Conservation (phyloP, 495 filamentous ascomycete species). For the Penicillium silybi region DNA sequence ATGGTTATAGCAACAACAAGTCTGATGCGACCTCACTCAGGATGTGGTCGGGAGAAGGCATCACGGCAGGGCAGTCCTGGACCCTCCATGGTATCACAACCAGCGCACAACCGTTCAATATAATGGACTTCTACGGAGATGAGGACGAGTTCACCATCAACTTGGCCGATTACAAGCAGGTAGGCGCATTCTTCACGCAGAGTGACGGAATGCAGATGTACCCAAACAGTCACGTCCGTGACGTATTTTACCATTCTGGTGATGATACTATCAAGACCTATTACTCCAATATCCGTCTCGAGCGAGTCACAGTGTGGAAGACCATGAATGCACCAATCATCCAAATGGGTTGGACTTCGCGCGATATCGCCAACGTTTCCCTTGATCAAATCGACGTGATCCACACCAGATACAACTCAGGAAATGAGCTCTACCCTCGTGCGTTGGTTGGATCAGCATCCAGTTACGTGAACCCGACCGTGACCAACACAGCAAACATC, state of each 20-base stretch:
- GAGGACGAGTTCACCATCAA: not conserved
- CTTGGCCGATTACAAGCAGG: not conserved
- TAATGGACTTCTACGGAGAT: not conserved
- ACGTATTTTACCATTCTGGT: not conserved
- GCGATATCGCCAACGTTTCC: not conserved
- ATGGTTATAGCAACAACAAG: slow-evolving; percentile 1
- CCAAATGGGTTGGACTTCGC: not conserved
- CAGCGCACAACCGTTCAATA: not conserved
- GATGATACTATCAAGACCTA: not conserved
- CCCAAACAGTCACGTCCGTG: not conserved
- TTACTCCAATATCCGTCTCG: not conserved
- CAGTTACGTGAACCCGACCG: too few relatives aligned
- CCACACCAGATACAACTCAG: not conserved
- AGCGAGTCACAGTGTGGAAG: not conserved
- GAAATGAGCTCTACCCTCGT: too few relatives aligned
- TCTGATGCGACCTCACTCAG: not conserved
- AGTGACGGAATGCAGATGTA: not conserved
- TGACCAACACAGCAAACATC: too few relatives aligned
- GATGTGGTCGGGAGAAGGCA: not conserved
- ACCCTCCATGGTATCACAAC: not conserved
- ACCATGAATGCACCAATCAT: not conserved
- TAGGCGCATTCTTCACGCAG: not conserved
- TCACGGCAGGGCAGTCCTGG: too few relatives aligned
- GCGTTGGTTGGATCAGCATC: too few relatives aligned
- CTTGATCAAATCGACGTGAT: not conserved